Base-by-base conservation (phyloP, 208 protist species). In the Porcisia deanei region DNA sequence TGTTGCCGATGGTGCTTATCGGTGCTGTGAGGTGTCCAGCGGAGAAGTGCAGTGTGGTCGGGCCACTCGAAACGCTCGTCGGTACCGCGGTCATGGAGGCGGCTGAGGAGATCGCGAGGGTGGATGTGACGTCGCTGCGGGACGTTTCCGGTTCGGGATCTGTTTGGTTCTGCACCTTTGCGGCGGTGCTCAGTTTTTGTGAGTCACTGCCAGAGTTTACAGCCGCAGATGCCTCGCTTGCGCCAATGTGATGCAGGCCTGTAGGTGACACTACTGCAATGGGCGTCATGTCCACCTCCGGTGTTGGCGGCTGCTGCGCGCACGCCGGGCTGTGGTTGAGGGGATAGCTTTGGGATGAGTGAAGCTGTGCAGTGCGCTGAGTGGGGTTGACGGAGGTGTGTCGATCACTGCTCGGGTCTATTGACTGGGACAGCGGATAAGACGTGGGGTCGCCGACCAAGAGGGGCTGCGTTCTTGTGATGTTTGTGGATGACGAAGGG, bases 1-100 rank as follows among this genome's bases (percentile, higher is more conserved):
- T 71, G 76, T 55, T 75, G 52, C 70, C 70, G 37, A 49, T 65
- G 54, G 53, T 66, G 53, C 43, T 69, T 71, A 72, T 71, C 18
- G 76, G 76, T 9, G 71, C 76, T 3, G 71, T 66, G n/a, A 81
- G 69, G 55, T 81, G 75, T 10, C 68, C 71, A 0, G 76, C 57
- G 43, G 76, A 75, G 69, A 75, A 70, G 41, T 53, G 71, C 4
- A 66, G 43, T 43, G 68, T 25, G 60, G 67, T 58, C 63, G 61
- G 63, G 22, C 73, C 65, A 55, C 76, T 72, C 61, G 39, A 43
- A 18, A 52, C 61, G 30, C 76, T 72, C 14, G 71, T 81, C 10
- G 71, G 61, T 5, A 63, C 72, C 25, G 59, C 59, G 41, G 47
- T 41, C 1, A 72, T 67, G 3, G 76, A 75, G 22, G 61, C 60